These are phyloP conservation scores for Hypomontagnella monticulosa DNA, from an alignment of 495 filamentous ascomycete genomes.

Conservation along the genomic window DNA sequence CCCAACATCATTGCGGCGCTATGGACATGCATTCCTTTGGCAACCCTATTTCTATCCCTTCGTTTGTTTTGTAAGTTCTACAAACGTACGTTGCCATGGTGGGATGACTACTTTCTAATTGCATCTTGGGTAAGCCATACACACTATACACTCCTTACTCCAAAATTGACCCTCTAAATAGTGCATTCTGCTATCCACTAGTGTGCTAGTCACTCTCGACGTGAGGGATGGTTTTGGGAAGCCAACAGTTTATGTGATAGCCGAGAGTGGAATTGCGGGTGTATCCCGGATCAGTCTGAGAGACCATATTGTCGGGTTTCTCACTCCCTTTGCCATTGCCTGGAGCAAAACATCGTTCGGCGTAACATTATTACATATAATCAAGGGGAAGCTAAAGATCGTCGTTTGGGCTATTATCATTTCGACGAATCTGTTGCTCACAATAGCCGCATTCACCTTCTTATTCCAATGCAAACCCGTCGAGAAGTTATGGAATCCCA, in stretches of 20 bases:
- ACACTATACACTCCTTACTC: background rate
- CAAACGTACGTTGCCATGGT: constrained; percentile 26
- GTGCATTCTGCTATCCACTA: constrained; percentile 12
- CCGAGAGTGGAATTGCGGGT: constrained; percentile 2
- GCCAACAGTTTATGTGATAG: background rate
- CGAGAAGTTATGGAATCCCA: constrained; percentile 36
- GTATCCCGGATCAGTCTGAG: background rate
- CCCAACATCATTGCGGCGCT: constrained; percentile 36
- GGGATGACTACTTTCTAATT: constrained; percentile 43
- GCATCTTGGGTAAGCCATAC: constrained; percentile 38
- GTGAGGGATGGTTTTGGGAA: constrained; percentile 7
- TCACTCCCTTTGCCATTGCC: constrained; percentile 10
- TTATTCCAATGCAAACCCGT: constrained; percentile 45
- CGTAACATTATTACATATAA: constrained; percentile 43
- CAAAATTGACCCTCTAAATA: background rate
- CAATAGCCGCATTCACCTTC: constrained; percentile 30
- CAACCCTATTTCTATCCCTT: constrained; percentile 35
- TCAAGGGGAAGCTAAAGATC: constrained; percentile 16
- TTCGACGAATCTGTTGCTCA: constrained; percentile 41
- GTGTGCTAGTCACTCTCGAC: constrained; percentile 5
- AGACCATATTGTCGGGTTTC: constrained; percentile 12
- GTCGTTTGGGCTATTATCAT: constrained; percentile 42
- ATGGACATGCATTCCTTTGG: constrained; percentile 33
- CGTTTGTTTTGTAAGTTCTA: constrained; percentile 35
- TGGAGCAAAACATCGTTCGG: constrained; percentile 38